phyloP scores from a whole-genome alignment of 495 filamentous ascomycete genomes.

The Pyronema domesticum region DNA sequence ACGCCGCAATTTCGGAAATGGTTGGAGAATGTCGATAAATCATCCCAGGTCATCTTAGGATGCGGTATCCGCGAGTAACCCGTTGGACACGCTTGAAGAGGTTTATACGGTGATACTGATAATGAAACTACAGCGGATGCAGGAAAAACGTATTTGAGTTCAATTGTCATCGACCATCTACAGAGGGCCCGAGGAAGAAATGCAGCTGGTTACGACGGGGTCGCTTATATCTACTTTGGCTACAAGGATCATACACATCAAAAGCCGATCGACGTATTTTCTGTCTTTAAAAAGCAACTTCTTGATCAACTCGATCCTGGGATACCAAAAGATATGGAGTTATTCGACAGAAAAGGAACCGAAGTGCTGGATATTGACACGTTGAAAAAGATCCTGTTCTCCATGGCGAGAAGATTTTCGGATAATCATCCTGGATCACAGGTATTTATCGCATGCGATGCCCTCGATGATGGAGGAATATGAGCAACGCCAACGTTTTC shows the following conservation, averaged over 20 bases:
- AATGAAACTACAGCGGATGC: not conserved
- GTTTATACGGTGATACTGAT: too few relatives aligned
- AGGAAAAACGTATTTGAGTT: slow-evolving; percentile 1
- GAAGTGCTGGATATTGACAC: too few relatives aligned
- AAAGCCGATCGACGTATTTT: not conserved
- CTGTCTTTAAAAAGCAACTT: slow-evolving; percentile 3
- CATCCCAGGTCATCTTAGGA: not conserved
- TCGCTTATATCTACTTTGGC: slow-evolving; percentile 8
- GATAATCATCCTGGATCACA: too few relatives aligned
- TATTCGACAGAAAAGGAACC: too few relatives aligned
- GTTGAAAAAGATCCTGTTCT: too few relatives aligned
- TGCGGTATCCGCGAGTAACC: not conserved
- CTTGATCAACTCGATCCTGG: slow-evolving; percentile 1
- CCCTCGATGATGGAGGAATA: not conserved
- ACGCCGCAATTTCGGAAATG: not conserved
- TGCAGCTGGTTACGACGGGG: not conserved
- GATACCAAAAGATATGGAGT: too few relatives aligned
- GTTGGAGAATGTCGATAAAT: not conserved
- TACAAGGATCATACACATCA: slow-evolving; percentile 5
- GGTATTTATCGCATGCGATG: not conserved
- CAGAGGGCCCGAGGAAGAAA: not conserved
- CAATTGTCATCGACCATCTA: slow-evolving; percentile 8
- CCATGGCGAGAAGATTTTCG: too few relatives aligned
- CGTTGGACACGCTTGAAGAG: not conserved
- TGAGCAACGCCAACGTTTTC: slow-evolving; percentile 1